phyloP scores from a whole-genome alignment of 2,329 filamentous ascomycete species.

The Elsinoe ampelina region DNA sequence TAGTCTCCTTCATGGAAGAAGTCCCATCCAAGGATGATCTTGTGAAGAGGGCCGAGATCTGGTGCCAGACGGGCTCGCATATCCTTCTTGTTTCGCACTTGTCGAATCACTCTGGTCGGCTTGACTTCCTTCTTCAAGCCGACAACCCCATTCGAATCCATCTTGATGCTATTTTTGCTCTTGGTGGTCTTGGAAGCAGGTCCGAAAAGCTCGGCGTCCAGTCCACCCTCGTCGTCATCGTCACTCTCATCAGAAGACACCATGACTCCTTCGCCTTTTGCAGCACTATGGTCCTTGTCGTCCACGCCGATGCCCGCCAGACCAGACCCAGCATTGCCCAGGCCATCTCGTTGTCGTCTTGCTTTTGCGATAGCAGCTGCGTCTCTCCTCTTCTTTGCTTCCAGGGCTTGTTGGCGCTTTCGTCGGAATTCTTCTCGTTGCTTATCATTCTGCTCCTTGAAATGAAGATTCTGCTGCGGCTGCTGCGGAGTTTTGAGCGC shows the following conservation, averaged over 20 bases:
- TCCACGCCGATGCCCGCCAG: conserved; percentile 60
- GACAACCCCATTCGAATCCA: conserved; percentile 24
- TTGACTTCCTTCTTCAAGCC: conserved; percentile 39
- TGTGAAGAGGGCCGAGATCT: conserved; percentile 75
- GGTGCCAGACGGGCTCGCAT: conserved; percentile 88
- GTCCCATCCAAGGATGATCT: conserved; percentile 84
- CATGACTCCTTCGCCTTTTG: conserved; percentile 79
- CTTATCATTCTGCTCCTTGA: conserved; percentile 28
- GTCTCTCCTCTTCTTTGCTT: conserved; percentile 64
- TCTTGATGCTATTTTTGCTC: conserved; percentile 30
- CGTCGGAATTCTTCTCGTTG: conserved; percentile 55
- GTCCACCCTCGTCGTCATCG: conserved; percentile 33
- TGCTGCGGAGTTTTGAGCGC: not conserved
- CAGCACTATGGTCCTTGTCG: conserved; percentile 66
- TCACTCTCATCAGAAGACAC: conserved; percentile 63
- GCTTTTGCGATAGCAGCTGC: conserved; percentile 62
- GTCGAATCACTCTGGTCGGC: conserved; percentile 75
- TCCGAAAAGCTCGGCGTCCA: conserved; percentile 60
- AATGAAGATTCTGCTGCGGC: not conserved
- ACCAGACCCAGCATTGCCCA: conserved; percentile 70
- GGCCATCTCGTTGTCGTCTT: conserved; percentile 40
- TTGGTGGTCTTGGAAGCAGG: conserved; percentile 35
- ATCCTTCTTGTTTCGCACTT: conserved; percentile 76
- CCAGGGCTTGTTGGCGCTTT: conserved; percentile 63
- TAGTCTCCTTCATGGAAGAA: conserved; percentile 85